Conservation (phyloP, 768 basidiomycete genomes). For the Rhizopogon vinicolor region DNA sequence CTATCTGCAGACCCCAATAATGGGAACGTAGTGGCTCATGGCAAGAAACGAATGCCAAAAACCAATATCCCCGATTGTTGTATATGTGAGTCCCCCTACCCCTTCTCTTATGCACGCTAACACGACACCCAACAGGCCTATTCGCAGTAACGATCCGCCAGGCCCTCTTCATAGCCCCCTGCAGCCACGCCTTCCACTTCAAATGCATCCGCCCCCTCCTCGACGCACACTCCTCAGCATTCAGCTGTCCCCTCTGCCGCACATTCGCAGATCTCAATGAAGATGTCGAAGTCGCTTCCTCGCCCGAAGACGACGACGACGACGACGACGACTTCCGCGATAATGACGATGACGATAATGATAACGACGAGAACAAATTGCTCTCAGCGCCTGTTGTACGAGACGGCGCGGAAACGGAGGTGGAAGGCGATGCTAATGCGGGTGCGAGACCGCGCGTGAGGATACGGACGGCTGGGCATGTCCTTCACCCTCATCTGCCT, state of each 20-base stretch:
- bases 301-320: slow-evolving; percentile 2
- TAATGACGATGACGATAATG: slow-evolving; percentile 2
- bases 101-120: neutral
- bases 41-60: slow-evolving; percentile 29
- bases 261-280: slow-evolving; percentile 95
- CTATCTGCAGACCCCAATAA: slow-evolving; percentile 42
- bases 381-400: slow-evolving; percentile 13
- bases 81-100: slow-evolving; percentile 62
- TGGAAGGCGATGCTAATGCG: slow-evolving; percentile 19
- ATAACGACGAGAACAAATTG: slow-evolving; percentile 15
- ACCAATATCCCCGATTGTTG: slow-evolving; percentile 77
- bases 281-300: slow-evolving; percentile 70
- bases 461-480: slow-evolving; percentile 23
- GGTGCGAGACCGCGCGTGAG: slow-evolving; percentile 15
- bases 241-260: slow-evolving; percentile 92
- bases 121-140: slow-evolving; percentile 35
- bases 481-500: slow-evolving; percentile 6
- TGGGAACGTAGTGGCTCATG: slow-evolving; percentile 12
- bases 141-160: slow-evolving; percentile 93
- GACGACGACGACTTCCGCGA: slow-evolving; percentile 6
- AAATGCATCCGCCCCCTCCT: slow-evolving; percentile 95
- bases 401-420: slow-evolving; percentile 30
- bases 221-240: slow-evolving; percentile 85
- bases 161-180: slow-evolving; percentile 95
- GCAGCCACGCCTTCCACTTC: slow-evolving; percentile 94